Percentiles rank a stretch among this genome's conserved stretches.
Conservation (phyloP, 208 protist species). For the Blastocrithidia nonstop region DNA sequence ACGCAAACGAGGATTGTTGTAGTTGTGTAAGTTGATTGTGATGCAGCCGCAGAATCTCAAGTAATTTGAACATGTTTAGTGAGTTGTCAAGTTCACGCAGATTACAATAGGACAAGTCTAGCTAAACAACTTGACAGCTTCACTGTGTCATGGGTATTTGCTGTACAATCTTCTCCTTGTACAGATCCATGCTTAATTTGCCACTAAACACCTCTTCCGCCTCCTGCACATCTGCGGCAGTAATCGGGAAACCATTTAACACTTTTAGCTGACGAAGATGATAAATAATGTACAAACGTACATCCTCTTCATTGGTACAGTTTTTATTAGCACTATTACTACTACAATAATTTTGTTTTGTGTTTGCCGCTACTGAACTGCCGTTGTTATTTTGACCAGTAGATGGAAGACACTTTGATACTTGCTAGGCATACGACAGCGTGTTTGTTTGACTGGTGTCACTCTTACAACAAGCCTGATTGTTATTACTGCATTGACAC, state of each 20-base stretch:
- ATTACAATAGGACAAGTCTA: constrained; percentile 68
- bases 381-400: no score
- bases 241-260: constrained; percentile 60
- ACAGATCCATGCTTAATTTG: constrained; percentile 57
- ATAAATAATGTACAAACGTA: constrained; percentile 81
- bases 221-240: constrained; percentile 21
- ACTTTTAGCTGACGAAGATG: constrained; percentile 87
- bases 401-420: no score
- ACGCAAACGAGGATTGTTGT: constrained; percentile 41
- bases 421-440: no score
- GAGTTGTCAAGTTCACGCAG: constrained; percentile 51
- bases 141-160: no score
- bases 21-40: constrained; percentile 53
- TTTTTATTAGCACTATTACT: no score
- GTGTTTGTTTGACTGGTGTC: no score
- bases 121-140: constrained; percentile 27
- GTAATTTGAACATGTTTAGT: constrained; percentile 28
- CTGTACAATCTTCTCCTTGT: no score
- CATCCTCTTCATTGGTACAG: constrained; percentile 18
- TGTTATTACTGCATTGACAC: no score
- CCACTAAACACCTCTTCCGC: constrained; percentile 61
- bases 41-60: constrained; percentile 56
- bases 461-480: no score
- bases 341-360: no score
- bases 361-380: no score